phyloP scores from a whole-genome alignment of 1,139 yeast species.

The Pichia inconspicua region DNA sequence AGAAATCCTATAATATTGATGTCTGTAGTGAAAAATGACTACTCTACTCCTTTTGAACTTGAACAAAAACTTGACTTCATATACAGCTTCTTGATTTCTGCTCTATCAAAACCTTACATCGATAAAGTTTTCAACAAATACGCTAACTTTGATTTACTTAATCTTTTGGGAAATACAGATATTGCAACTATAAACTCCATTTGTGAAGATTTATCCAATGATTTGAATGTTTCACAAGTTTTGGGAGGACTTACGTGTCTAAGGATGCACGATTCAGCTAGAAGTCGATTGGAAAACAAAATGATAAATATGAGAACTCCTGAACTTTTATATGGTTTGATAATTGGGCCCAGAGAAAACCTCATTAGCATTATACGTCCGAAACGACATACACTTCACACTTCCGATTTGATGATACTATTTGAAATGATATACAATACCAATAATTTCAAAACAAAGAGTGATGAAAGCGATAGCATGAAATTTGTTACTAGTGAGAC shows the following conservation, averaged over 20 bases:
- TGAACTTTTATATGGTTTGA: conserved; percentile 51
- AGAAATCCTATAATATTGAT: conserved; percentile 67
- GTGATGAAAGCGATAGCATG: conserved; percentile 6
- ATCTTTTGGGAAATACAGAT: conserved; percentile 62
- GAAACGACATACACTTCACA: conserved; percentile 55
- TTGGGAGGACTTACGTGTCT: conserved; percentile 58
- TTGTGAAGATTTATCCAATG: conserved; percentile 44
- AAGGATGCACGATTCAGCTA: conserved; percentile 37
- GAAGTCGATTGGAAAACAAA: conserved; percentile 39
- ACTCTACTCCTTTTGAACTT: conserved; percentile 37
- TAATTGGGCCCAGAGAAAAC: conserved; percentile 48
- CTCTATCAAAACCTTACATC: conserved; percentile 70
- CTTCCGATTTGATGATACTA: conserved; percentile 57
- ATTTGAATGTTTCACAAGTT: conserved; percentile 44
- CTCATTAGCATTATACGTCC: conserved; percentile 59
- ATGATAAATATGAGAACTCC: conserved; percentile 35
- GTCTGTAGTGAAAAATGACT: conserved; percentile 55
- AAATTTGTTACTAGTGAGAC: conserved; percentile 44
- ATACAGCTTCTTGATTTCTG: conserved; percentile 72
- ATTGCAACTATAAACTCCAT: conserved; percentile 58
- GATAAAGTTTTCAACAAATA: conserved; percentile 59
- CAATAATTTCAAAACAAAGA: conserved; percentile 33
- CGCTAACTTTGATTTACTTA: conserved; percentile 76
- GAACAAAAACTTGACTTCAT: conserved; percentile 63
- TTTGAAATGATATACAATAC: conserved; percentile 56